Conservation (phyloP, 1,139 yeast species). For the Candida gigantensis region DNA sequence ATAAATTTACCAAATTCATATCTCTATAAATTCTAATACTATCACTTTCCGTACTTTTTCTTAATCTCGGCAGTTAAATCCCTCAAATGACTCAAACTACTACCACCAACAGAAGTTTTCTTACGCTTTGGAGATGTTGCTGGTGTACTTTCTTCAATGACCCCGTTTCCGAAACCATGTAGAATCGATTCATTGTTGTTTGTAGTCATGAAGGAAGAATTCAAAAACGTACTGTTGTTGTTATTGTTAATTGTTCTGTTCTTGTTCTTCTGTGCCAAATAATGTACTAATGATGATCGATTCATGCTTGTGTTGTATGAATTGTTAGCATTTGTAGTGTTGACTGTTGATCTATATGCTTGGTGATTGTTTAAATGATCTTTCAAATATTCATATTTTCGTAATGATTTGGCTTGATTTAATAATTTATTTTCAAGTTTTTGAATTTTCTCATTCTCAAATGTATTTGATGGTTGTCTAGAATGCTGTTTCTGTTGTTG, state of each 20-base stretch:
- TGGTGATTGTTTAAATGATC: conserved; percentile 30
- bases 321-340: conserved; percentile 6
- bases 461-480: conserved; percentile 9
- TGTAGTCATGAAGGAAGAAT: conserved; percentile 22
- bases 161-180: conserved; percentile 42
- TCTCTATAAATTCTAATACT: no score
- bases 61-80: conserved; percentile 39
- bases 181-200: conserved; percentile 27
- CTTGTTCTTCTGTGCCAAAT: conserved; percentile 9
- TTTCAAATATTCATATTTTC: conserved; percentile 36
- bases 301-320: conserved; percentile 14
- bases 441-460: conserved; percentile 16
- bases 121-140: conserved; percentile 29
- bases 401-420: conserved; percentile 31
- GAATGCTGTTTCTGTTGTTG: conserved; percentile 1
- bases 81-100: conserved; percentile 35
- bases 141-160: conserved; percentile 45
- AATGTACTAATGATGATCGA: conserved; percentile 11
- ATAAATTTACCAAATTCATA: no score
- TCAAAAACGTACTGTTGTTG: conserved; percentile 21
- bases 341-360: conserved; percentile 2
- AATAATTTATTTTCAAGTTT: conserved; percentile 27
- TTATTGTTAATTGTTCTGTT: conserved; percentile 6
- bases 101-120: conserved; percentile 21
- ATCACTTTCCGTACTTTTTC: conserved; percentile 26